phyloP scores from a whole-genome alignment of 225 moss, liverwort and hornwort genomes.

The Marchantia polymorpha region DNA sequence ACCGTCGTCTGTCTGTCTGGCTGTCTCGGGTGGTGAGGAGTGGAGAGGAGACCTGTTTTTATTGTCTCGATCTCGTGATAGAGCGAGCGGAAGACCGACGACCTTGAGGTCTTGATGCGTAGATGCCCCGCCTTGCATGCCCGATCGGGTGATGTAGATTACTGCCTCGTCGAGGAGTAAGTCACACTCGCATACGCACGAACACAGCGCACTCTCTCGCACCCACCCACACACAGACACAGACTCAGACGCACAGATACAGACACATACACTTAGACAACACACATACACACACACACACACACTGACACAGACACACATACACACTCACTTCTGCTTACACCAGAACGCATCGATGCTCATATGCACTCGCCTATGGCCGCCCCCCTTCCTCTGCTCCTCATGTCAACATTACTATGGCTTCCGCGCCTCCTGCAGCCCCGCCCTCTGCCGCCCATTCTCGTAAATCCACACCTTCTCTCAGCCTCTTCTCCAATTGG shows the following conservation, averaged over 20 bases:
- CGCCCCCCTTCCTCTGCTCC: slow-evolving; percentile 22
- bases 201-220: too few relatives aligned
- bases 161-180: background rate
- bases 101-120: slow-evolving; percentile 21
- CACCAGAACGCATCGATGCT: slow-evolving; percentile 24
- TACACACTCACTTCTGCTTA: background rate
- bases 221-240: too few relatives aligned
- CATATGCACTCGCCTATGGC: slow-evolving; percentile 34
- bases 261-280: too few relatives aligned
- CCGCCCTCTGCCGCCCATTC: slow-evolving; percentile 26
- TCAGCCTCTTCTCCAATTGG: slow-evolving; percentile 36
- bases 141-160: slow-evolving; percentile 12
- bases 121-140: slow-evolving; percentile 15
- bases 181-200: too few relatives aligned
- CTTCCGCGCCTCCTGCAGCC: slow-evolving; percentile 32
- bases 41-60: slow-evolving; percentile 1
- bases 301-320: background rate
- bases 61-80: slow-evolving; percentile 12
- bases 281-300: background rate
- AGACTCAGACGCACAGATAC: too few relatives aligned
- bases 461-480: slow-evolving; percentile 23
- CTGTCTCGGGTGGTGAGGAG: slow-evolving; percentile 1
- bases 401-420: slow-evolving; percentile 43
- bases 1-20: background rate
- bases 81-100: background rate